Conservation (phyloP, 306 rosid genomes). For the Cyclanthera cordifolia region DNA sequence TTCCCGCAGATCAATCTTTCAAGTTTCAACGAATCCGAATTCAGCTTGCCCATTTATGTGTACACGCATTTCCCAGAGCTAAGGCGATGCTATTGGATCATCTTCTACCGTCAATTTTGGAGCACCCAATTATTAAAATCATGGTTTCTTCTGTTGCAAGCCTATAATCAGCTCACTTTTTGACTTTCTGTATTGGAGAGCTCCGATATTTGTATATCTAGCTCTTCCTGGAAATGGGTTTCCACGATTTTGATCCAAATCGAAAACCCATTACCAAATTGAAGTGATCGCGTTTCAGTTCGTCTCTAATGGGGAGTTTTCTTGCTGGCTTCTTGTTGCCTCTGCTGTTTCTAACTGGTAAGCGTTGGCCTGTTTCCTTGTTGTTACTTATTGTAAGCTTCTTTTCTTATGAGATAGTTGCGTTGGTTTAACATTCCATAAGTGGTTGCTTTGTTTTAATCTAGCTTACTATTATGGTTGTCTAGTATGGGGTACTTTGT, state of each 20-base stretch:
- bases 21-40: not conserved
- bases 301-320: slow-evolving; percentile 51
- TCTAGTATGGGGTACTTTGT: not conserved
- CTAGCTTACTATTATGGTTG: not conserved
- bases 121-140: not conserved
- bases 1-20: not conserved
- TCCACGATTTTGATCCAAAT: slow-evolving; percentile 19
- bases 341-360: slow-evolving; percentile 72
- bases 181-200: slow-evolving; percentile 1
- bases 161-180: not conserved
- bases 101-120: not conserved
- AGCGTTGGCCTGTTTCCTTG: too few species aligned
- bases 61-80: not conserved
- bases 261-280: slow-evolving; percentile 25
- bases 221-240: slow-evolving; percentile 33
- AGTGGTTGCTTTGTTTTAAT: not conserved
- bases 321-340: slow-evolving; percentile 63
- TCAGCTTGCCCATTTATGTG: not conserved
- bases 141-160: not conserved
- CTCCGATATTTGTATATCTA: slow-evolving; percentile 12
- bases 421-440: not conserved
- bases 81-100: not conserved
- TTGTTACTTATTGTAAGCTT: not conserved
- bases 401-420: not conserved
- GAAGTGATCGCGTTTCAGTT: slow-evolving; percentile 31